Conservation (phyloP, 129 eudicot species). For the Scalesia atractyloides region DNA sequence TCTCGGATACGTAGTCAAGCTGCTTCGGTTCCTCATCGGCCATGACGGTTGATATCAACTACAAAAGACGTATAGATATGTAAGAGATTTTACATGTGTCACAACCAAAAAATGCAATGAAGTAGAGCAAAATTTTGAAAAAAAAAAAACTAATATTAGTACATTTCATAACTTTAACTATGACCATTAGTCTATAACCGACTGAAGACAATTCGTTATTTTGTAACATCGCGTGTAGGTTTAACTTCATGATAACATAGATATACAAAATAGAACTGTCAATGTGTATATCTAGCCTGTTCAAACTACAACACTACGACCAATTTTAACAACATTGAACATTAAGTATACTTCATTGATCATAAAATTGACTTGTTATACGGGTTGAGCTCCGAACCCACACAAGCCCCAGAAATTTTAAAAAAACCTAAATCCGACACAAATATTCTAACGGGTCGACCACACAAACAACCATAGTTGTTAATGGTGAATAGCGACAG, state of each 20-base stretch:
- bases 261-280: neutral
- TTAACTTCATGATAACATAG: neutral
- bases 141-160: neutral
- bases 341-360: neutral
- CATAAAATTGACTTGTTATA: neutral
- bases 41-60: conserved; percentile 39
- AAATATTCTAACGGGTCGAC: neutral
- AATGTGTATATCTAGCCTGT: neutral
- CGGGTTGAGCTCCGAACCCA: neutral
- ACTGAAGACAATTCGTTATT: neutral
- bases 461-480: neutral
- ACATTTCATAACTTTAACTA: neutral
- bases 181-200: neutral
- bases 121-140: neutral
- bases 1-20: conserved; percentile 61
- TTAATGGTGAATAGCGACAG: too few relatives aligned
- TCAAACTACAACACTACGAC: neutral
- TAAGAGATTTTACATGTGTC: neutral
- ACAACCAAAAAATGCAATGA: neutral
- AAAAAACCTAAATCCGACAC: neutral
- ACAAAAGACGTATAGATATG: neutral
- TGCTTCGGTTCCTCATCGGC: conserved; percentile 53
- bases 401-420: neutral
- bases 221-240: neutral
- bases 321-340: neutral